Evolutionary conservation across 352 stramenopile genomes (phyloP).

Genomic region (Phytopythium helicoides): DNA sequence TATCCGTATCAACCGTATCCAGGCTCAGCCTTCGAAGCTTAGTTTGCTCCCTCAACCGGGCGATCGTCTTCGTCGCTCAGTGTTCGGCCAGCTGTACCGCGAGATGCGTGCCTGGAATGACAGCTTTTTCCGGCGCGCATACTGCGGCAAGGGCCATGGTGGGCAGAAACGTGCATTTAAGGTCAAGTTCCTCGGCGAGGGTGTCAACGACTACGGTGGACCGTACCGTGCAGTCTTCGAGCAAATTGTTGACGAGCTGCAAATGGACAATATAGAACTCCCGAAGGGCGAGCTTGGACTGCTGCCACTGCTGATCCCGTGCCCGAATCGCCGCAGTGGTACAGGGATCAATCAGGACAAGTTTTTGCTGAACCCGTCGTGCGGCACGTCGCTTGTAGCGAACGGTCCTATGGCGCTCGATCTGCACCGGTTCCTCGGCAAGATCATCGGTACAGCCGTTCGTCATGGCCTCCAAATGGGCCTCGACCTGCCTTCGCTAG

Average conservation of each 20-base stretch:
- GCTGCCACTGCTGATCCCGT: slow-evolving; percentile 86
- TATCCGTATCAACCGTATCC: slow-evolving; percentile 97
- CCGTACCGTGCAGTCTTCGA: slow-evolving; percentile 98
- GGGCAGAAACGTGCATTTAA: slow-evolving; percentile 98
- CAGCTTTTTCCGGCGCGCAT: slow-evolving; percentile 93
- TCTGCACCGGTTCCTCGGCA: slow-evolving; percentile 94
- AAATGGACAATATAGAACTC: slow-evolving; percentile 89
- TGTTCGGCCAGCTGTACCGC: slow-evolving; percentile 97
- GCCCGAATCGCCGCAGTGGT: slow-evolving; percentile 80
- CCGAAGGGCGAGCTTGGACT: slow-evolving; percentile 85
- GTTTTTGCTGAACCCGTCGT: slow-evolving; percentile 88
- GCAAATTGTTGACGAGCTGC: slow-evolving; percentile 94
- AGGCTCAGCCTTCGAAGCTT: slow-evolving; percentile 85
- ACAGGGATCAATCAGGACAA: slow-evolving; percentile 92
- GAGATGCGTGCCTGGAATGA: slow-evolving; percentile 95
- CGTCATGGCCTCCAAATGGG: slow-evolving; percentile 95
- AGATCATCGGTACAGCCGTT: slow-evolving; percentile 94
- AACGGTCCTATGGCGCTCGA: slow-evolving; percentile 91
- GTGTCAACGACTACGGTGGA: slow-evolving; percentile 98
- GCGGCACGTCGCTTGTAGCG: slow-evolving; percentile 73
- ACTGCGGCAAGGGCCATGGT: slow-evolving; percentile 97
- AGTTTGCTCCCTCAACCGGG: slow-evolving; percentile 85
- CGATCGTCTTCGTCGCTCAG: slow-evolving; percentile 88
- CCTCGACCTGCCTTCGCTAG: slow-evolving; percentile 84
- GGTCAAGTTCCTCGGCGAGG: slow-evolving; percentile 98